These are phyloP conservation scores for Copromyces sp. DNA, from an alignment of 495 filamentous ascomycete genomes.

Conservation along the genomic window DNA sequence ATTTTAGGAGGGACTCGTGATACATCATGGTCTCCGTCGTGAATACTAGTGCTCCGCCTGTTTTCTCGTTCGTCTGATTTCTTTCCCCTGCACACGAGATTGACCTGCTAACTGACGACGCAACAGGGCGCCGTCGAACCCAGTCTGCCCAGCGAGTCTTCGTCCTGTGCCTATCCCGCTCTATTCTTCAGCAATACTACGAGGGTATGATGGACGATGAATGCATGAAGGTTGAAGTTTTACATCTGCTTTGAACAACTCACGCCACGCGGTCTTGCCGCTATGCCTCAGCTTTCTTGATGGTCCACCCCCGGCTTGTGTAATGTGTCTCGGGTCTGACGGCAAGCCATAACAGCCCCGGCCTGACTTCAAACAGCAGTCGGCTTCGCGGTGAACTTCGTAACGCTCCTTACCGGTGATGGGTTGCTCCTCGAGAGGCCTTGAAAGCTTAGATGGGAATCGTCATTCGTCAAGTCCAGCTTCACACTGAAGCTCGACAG, in stretches of 20 bases:
- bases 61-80: neutral
- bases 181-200: constrained; percentile 44
- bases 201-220: neutral
- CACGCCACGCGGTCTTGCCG: neutral
- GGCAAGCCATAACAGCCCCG: neutral
- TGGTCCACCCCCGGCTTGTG: neutral
- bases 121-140: neutral
- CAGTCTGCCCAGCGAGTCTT: neutral
- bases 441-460: too few species aligned
- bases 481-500: neutral
- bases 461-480: too few species aligned
- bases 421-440: neutral
- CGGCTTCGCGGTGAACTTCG: neutral
- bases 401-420: neutral
- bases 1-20: neutral
- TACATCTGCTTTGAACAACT: neutral
- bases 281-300: neutral
- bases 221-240: neutral
- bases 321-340: neutral
- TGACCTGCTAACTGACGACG: neutral
- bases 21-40: neutral
- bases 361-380: neutral
- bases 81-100: neutral
- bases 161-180: constrained; percentile 34
- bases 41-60: neutral